These are phyloP conservation scores for Talaromyces sp. DNA, from an alignment of 2,329 filamentous ascomycete species.

Conservation along the genomic window DNA sequence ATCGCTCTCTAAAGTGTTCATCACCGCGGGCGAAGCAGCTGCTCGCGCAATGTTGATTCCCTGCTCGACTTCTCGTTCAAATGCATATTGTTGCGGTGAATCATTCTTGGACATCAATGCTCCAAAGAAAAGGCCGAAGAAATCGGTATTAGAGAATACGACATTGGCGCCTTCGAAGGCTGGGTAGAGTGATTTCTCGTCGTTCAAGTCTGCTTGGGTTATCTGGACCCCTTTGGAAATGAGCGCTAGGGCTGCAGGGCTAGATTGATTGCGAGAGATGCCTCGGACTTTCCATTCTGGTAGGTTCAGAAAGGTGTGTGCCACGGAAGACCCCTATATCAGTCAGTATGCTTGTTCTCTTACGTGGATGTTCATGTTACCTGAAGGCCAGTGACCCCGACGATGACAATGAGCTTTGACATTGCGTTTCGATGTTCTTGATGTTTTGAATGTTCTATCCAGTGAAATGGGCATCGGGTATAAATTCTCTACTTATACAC, in stretches of 20 bases:
- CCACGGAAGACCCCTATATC: background rate
- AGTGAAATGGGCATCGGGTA: background rate
- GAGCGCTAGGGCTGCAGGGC: slow-evolving; percentile 39
- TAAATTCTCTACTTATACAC: background rate
- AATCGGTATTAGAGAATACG: slow-evolving; percentile 53
- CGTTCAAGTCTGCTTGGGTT: slow-evolving; percentile 48
- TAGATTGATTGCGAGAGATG: slow-evolving; percentile 49
- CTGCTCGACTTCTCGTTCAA: slow-evolving; percentile 5
- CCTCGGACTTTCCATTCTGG: slow-evolving; percentile 43
- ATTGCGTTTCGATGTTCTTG: background rate
- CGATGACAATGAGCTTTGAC: background rate
- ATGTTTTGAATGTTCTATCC: background rate
- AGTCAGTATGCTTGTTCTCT: background rate
- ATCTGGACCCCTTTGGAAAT: slow-evolving; percentile 46
- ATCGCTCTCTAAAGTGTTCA: slow-evolving; percentile 38
- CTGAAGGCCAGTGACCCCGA: background rate
- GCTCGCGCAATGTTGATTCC: slow-evolving; percentile 52
- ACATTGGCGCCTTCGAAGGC: slow-evolving; percentile 45
- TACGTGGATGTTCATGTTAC: background rate
- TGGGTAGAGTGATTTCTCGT: slow-evolving; percentile 40
- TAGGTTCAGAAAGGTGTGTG: slow-evolving; percentile 2
- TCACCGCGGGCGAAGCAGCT: slow-evolving; percentile 30
- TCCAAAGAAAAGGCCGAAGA: slow-evolving; percentile 28
- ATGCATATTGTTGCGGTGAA: background rate
- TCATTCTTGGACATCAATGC: background rate